Conservation (phyloP, 495 filamentous ascomycete species). For the Xylaria castorea region DNA sequence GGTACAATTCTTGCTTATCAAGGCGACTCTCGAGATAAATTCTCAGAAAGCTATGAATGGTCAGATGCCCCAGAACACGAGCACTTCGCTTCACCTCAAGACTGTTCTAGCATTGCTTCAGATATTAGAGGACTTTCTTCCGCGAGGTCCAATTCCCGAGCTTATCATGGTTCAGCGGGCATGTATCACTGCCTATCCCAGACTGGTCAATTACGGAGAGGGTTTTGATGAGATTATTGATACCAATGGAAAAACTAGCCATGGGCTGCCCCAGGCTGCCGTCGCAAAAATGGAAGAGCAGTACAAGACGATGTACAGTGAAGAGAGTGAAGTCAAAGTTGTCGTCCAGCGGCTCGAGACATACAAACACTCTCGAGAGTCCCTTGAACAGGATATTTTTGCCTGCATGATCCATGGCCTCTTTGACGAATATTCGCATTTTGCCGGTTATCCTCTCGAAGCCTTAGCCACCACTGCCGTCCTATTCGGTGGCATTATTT, state of each 20-base stretch:
- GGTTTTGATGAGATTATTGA: constrained; percentile 90
- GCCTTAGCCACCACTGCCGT: constrained; percentile 94
- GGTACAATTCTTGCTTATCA: constrained; percentile 77
- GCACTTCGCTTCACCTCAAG: constrained; percentile 72
- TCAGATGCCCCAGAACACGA: constrained; percentile 49
- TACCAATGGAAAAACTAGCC: constrained; percentile 77
- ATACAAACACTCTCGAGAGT: constrained; percentile 84
- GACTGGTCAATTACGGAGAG: constrained; percentile 95
- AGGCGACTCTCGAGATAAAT: constrained; percentile 79
- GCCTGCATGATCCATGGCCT: constrained; percentile 98
- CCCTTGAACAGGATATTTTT: constrained; percentile 89
- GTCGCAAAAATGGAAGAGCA: constrained; percentile 94
- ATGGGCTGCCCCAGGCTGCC: constrained; percentile 76
- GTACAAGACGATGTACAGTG: constrained; percentile 95
- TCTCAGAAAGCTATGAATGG: constrained; percentile 68
- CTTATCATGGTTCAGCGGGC: constrained; percentile 73
- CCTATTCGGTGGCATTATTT: constrained; percentile 95
- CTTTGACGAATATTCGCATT: constrained; percentile 97
- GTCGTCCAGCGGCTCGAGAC: constrained; percentile 80
- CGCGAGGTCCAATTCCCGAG: constrained; percentile 54
- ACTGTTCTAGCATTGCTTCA: constrained; percentile 84
- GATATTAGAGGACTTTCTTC: constrained; percentile 71
- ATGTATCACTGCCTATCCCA: constrained; percentile 92
- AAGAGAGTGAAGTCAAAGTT: constrained; percentile 78
- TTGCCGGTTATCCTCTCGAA: constrained; percentile 89